Evolutionary conservation across 805 yeast genomes (phyloP), one percentile per base, ranked within the genome.

Genomic region (Nakazawaea anatomiae): DNA sequence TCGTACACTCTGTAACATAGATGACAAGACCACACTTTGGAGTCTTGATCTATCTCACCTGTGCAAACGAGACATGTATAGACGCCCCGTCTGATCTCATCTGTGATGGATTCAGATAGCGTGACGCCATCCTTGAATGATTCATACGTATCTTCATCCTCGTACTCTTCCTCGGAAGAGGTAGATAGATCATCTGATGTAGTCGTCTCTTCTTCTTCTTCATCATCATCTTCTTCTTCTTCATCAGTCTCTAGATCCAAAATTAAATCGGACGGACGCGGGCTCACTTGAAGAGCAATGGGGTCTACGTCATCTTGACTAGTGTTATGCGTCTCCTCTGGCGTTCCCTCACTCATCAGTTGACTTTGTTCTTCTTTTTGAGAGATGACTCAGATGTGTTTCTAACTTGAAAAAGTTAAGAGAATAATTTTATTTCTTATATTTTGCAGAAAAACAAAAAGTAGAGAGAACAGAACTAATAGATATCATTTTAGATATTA

Each of bases 51-150:
- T 53, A 92, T 76, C 55, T 89, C 92, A 38, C 87, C 83, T 0
- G 96, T 87, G 67, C 99, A 92, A 10, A 92, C 89, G 64, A 92
- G 73, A 67, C 99, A 92, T 1, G 80, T 76, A 61, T 92, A 91
- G 1, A 76, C 74, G n/a, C 88, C 91, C 10, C 78, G 75, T 42
- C 72, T 74, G 44, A 87, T 78, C 57, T 87, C 94, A 32, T 68
- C 69, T 42, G 74, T 59, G 42, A 85, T 80, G n/a, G 74, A 65
- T 29, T 70, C 57, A 9, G 74, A 60, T 18, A 71, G 59, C 31
- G 59, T 63, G 32, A 64, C 71, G 32, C 59, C 63, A 49, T 60
- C 67, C 52, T 52, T 53, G 14, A 2, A 55, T 56, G 5, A 18
- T 31, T 9, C 31, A 36, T 12, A 12, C 14, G 10, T 6, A 38